Evolutionary conservation across 345 rosid genomes (phyloP), one percentile per base, ranked within the genome.

Genomic region (Rhodomyrtus tomentosa): DNA sequence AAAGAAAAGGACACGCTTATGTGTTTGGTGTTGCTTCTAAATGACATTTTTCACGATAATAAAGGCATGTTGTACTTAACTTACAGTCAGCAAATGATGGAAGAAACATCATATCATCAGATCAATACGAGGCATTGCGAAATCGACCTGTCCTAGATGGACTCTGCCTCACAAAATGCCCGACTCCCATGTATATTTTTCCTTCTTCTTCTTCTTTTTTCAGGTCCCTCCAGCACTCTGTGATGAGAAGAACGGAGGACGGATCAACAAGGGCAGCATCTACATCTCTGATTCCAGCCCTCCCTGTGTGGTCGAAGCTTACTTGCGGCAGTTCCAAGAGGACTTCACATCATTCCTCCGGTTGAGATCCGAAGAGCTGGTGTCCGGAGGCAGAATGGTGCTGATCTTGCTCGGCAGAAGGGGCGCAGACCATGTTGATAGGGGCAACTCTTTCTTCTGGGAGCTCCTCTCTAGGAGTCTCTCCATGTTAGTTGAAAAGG

Each of bases 361-460:
- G 10, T 89, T 88, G 81, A 82, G 99, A 68, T 92, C 97, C 4
- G 84, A 89, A 83, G 99, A 96, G 91, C 16, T 95, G 14, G 87
- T 86, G 55, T 0, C 85, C 6, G 90, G 87, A 15, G 98, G 98
- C 5, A 89, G 92, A 86, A 95, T 95, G 96, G 95, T 95, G 76
- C 87, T 95, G 53, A 94, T 94, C 49, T 55, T 91, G 56, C 84
- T 93, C 4, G 99, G 99, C 81, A 92, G 99, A 87, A 87, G 88
- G 81, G 94, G 93, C 54, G 87, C 73, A 4, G 85, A 89, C 84
- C 95, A 92, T 88, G 90, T 93, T 13, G 99, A 96, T 56, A 89
- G 98, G 86, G 99, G 98, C 90, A 95, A 95, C 89, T 93, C 96
- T 51, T 92, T 92, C 91, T 90, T 90, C 22, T 95, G 98, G 99